Evolutionary conservation across 768 basidiomycete genomes (phyloP), one percentile per base, ranked within the genome.

Genomic region (Crepidotus variabilis): DNA sequence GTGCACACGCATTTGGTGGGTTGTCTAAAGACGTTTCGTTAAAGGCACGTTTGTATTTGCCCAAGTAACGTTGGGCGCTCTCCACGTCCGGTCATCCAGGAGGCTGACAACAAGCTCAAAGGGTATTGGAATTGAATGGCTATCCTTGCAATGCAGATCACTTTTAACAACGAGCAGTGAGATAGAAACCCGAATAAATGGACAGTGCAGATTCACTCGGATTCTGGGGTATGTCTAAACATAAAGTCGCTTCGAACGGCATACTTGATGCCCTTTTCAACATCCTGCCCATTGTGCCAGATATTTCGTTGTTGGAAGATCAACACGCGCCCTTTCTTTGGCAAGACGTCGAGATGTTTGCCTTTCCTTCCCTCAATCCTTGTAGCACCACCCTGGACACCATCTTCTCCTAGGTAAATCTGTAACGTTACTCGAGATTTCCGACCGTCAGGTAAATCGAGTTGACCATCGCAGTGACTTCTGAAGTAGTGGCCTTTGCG

Each of bases 241-340:
- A 80, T 69, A 43, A 80, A 69, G 54, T 79, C 78, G 20, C 63
- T 71, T 24, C 78, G 65, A 60, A 80, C 56, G 0, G 76, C 68
- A 54, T 74, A 78, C 56, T 78, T 78, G 4, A 71, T 53, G 7
- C 76, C 76, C 21, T 67, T 63, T 9, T 59, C 58, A 4, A 79
- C 77, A 34, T 72, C 71, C 55, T 77, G 76, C 5, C 77, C 77
- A 35, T 74, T 77, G 56, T 80, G 78, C 46, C 62, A 65, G 1
- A 81, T 61, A 10, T 63, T 59, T 22, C 70, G 59, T 47, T 79
- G 77, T 57, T 81, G 75, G 61, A 79, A 79, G 16, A 81, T 73
- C 43, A 81, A 56, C 0, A 77, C 72, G 2, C 78, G 67, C 0
- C 78, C 78, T 21, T 66, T 61, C 61, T 75, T 75, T 0, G 78